A percentile compares a stretch with the other conserved stretches of the same genome.
Conservation (phyloP, 352 stramenopile species). For the Phytophthora citricola region DNA sequence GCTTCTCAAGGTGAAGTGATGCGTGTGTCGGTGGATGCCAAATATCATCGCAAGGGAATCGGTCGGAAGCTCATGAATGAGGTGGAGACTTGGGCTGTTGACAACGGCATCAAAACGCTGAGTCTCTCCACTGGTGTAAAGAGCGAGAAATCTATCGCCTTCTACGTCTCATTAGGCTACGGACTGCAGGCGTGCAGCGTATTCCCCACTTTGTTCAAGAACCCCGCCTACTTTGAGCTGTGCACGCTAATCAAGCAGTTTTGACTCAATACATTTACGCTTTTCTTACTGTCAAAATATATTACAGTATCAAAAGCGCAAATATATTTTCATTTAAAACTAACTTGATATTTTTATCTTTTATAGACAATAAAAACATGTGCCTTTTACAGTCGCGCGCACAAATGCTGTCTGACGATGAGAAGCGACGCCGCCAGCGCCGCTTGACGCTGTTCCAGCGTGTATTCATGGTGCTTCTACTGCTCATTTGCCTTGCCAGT, state of each 20-base stretch:
- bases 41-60: conserved; percentile 3
- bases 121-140: conserved; percentile 4
- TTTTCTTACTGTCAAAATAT: no score
- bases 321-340: not conserved
- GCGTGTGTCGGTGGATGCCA: not conserved
- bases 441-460: conserved; percentile 30
- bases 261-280: not conserved
- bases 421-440: conserved; percentile 5
- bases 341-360: no score
- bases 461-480: conserved; percentile 51
- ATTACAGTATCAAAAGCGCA: not conserved
- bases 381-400: not conserved
- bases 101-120: not conserved
- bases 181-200: not conserved
- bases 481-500: conserved; percentile 55
- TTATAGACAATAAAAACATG: no score
- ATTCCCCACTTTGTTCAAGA: not conserved
- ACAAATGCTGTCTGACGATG: conserved; percentile 18
- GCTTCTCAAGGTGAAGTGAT: conserved; percentile 1
- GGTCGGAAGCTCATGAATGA: conserved; percentile 1
- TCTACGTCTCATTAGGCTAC: conserved; percentile 3
- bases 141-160: conserved; percentile 1
- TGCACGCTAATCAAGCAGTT: not conserved
- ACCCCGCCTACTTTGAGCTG: not conserved
- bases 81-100: not conserved